Base-by-base conservation (phyloP, 106 monocot genomes). In the Gastrodia elata region DNA sequence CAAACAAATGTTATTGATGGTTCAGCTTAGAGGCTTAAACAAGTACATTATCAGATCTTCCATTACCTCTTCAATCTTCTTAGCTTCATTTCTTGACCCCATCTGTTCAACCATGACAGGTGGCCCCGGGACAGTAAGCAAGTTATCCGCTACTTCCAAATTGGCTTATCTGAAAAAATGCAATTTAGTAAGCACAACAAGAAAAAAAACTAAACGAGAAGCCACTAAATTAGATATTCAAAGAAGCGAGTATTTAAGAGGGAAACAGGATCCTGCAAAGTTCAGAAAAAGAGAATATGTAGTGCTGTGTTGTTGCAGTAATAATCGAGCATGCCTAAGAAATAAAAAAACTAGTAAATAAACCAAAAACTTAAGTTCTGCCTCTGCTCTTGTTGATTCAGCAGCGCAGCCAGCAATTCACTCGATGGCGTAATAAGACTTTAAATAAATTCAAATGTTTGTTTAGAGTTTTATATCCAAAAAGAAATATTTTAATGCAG, bases 81-180 rank as follows among this genome's bases (percentile, higher is more conserved):
- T 93, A 30, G 98, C 98, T 84, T 99, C 98, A 84, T 93, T 99
- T 68, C 91, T 83, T 71, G 98, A 99, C 77, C 80, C 98, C 20
- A 79, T 93, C 82, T 99, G 91, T 71, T 88, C 86, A 72, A 89
- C 85, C 71, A 99, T 59, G 20, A 91, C 91, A 77, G 98, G 91
- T 16, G 98, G 98, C 70, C 93, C 89, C 77, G 98, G 98, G 69
- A 93, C 98, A 79, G 94, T 93, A 79, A 93, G 82, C 73, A 93
- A 84, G 64, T 78, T 87, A 82, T 82, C 68, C 37, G 81, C 83
- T 20, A 68, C 84, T 83, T 90, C 93, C 48, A 87, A 15, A 6
- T 87, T 86, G 55, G 84, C 97, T 77, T 93, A 84, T 86, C 97
- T 96, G 82, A 57, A 64, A n/a, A 25, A 78, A 68, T 64, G 40